These are phyloP conservation scores for Penicillium sp. DNA, from an alignment of 2,329 filamentous ascomycete species.

Conservation along the genomic window DNA sequence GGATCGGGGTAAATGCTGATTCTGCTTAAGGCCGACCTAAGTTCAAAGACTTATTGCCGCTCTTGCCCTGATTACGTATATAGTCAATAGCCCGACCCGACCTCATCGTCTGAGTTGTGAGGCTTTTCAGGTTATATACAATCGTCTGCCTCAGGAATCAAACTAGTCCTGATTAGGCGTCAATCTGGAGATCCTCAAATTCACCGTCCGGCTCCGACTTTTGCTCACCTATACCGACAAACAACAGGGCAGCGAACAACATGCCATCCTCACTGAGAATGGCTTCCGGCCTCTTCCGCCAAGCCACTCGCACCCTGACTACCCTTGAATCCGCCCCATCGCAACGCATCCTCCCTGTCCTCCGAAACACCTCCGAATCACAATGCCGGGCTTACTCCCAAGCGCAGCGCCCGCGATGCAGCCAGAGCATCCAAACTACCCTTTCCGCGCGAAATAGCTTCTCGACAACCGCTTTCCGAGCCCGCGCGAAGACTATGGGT, in stretches of 20 bases:
- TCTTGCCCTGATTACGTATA: too few species aligned
- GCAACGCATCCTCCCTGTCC: conserved; percentile 13
- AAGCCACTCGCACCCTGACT: conserved; percentile 12
- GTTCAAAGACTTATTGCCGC: too few species aligned
- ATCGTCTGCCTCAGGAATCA: conserved; percentile 9
- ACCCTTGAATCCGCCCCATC: conserved; percentile 14
- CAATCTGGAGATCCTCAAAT: conserved; percentile 25
- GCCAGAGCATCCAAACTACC: conserved; percentile 9
- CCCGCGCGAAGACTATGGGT: conserved; percentile 36
- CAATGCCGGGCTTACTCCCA: conserved; percentile 24
- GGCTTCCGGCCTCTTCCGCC: conserved; percentile 18
- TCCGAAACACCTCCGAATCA: conserved; percentile 18
- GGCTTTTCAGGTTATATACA: too few species aligned
- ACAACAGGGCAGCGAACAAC: conserved; percentile 1
- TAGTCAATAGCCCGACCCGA: too few species aligned
- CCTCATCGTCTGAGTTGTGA: too few species aligned
- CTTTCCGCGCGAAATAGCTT: conserved; percentile 20
- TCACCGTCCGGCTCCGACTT: conserved; percentile 8
- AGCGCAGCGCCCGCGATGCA: conserved; percentile 20
- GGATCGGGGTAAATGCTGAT: too few species aligned
- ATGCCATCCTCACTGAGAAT: conserved; percentile 29
- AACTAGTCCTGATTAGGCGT: conserved; percentile 22
- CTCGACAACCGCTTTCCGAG: conserved; percentile 26
- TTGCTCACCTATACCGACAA: background rate
- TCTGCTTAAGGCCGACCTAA: too few species aligned